Evolutionary conservation across 2,329 filamentous ascomycete genomes (phyloP).

Genomic region (Exserohilum rostratum): DNA sequence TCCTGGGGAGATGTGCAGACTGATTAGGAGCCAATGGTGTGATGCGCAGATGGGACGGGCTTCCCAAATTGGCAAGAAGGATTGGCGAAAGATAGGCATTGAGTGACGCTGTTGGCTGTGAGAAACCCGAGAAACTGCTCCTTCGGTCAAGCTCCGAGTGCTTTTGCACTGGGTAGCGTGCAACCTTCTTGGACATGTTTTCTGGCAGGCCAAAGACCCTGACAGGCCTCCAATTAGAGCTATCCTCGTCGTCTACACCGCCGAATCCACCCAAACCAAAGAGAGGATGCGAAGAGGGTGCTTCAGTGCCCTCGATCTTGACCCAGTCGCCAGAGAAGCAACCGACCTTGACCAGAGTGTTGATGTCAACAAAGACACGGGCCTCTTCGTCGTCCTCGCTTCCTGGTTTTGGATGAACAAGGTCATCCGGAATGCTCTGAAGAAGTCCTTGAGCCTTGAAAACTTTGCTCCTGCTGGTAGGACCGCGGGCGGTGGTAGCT

Average conservation of each 20-base stretch:
- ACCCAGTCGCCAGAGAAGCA: slow-evolving; percentile 99
- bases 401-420: slow-evolving; percentile 82
- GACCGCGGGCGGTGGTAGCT: slow-evolving; percentile 76
- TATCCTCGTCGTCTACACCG: slow-evolving; percentile 67
- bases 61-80: slow-evolving; percentile 82
- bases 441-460: slow-evolving; percentile 85
- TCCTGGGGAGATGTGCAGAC: slow-evolving; percentile 37
- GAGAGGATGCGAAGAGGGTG: slow-evolving; percentile 71
- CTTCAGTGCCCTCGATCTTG: slow-evolving; percentile 76
- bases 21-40: slow-evolving; percentile 68
- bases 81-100: slow-evolving; percentile 80
- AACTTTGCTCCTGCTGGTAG: slow-evolving; percentile 72
- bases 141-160: slow-evolving; percentile 49
- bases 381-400: slow-evolving; percentile 86
- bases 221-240: slow-evolving; percentile 76
- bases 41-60: slow-evolving; percentile 78
- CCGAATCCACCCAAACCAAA: slow-evolving; percentile 73
- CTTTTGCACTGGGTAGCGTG: slow-evolving; percentile 61
- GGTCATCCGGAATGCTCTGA: slow-evolving; percentile 72
- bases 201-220: slow-evolving; percentile 90
- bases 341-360: slow-evolving; percentile 82
- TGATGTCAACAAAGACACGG: slow-evolving; percentile 88
- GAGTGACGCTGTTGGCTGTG: slow-evolving; percentile 31
- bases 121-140: slow-evolving; percentile 54
- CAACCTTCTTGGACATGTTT: slow-evolving; percentile 61